Conservation (phyloP, 805 yeast species). For the Candida morakotiae region DNA sequence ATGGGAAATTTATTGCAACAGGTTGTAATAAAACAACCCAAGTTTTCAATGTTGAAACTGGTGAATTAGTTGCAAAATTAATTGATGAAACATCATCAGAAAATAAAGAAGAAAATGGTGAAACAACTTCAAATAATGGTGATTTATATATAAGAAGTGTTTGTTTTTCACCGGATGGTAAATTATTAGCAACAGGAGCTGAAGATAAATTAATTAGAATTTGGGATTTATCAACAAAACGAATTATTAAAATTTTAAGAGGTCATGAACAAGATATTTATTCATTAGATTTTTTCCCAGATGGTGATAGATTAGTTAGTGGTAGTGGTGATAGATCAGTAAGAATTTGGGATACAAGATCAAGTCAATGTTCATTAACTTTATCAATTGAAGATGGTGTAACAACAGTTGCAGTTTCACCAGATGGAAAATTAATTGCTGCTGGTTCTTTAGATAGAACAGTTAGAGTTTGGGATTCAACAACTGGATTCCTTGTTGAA, state of each 20-base stretch:
- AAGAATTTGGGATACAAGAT: conserved; percentile 90
- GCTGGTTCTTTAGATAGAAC: conserved; percentile 96
- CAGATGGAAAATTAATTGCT: conserved; percentile 90
- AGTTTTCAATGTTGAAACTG: conserved; percentile 88
- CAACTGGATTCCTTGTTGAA: conserved; percentile 87
- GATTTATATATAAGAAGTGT: conserved; percentile 93
- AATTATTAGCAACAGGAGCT: conserved; percentile 90
- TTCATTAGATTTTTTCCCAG: conserved; percentile 91
- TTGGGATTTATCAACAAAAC: conserved; percentile 87
- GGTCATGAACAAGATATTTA: conserved; percentile 99
- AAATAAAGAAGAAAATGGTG: conserved; percentile 42
- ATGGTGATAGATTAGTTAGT: conserved; percentile 87
- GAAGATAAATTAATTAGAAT: conserved; percentile 88
- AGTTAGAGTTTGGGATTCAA: conserved; percentile 95
- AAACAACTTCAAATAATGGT: conserved; percentile 53
- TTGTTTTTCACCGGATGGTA: conserved; percentile 91
- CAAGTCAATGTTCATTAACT: conserved; percentile 85
- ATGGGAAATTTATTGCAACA: conserved; percentile 90
- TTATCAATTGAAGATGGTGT: conserved; percentile 95
- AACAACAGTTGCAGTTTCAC: conserved; percentile 95
- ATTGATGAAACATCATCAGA: conserved; percentile 62
- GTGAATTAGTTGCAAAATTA: conserved; percentile 81
- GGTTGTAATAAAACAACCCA: conserved; percentile 97
- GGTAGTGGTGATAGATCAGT: conserved; percentile 98
- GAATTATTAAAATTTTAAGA: conserved; percentile 77